Base-by-base conservation (phyloP, 1,284 basidiomycete genomes). In the Papiliotrema flavescens region DNA sequence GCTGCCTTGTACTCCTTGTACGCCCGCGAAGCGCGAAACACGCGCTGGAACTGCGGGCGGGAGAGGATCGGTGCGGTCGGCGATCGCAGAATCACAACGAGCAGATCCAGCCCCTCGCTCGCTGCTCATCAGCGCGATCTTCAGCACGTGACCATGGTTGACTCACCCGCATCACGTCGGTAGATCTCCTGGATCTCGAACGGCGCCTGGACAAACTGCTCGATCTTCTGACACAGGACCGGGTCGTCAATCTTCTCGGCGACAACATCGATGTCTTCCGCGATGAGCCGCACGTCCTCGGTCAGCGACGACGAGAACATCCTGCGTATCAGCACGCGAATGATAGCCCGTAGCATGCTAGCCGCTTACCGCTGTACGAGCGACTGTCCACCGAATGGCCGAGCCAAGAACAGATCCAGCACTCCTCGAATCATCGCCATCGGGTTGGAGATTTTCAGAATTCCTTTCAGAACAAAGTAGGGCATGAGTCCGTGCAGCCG, bases 401-500 rank as follows among this genome's bases (percentile, higher is more conserved):
- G 87, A 1, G 95, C 96, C n/a, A 98, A 82, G 80, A 99, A 98
- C 37, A 99, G 82, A 57, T 32, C 34, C 23, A 47, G 60, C 63
- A 64, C 55, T 75, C 84, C 83, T 61, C 95, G 83, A 64, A 98
- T 93, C 95, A 98, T 98, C 15, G 85, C 84, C 62, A 98, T 87
- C 1, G 95, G 95, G 74, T 98, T 99, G 54, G 90, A 95, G 62
- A 99, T 89, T 73, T 85, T 88, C 59, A 99, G 79, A 19, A 93
- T 88, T 6, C 90, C 83, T 73, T 93, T 95, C 57, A 98, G 83
- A 79, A 98, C 85, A 70, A 98, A 92, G 77, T 99, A 99, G 2
- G 95, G 95, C 91, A 98, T 97, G 55, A 97, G 79, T 1, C 90
- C 90, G 71, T 99, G 96, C 52, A 97, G 84, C 41, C 94, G 84